Percentiles rank a stretch among this genome's conserved stretches.
Evolutionary conservation across 768 basidiomycete species (phyloP).

Genomic region (Rhodotorula paludigena): DNA sequence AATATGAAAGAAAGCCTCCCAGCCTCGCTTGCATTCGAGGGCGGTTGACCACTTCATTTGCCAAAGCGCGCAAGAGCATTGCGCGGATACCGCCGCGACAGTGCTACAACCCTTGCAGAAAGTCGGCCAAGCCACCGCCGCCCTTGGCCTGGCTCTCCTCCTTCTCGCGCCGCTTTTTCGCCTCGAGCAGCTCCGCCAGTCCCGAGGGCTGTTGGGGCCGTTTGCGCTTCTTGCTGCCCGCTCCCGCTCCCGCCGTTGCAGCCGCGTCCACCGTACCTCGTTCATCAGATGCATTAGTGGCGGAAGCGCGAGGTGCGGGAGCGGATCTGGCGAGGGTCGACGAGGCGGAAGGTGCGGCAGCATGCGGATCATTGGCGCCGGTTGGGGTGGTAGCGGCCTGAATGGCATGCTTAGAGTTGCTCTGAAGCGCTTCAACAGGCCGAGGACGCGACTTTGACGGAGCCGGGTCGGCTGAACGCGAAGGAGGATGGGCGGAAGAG

Average conservation of each 20-base stretch:
- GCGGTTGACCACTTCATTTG: no score
- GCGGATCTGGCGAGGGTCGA: neutral
- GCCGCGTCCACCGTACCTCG: no score
- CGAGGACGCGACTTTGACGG: no score
- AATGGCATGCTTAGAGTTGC: neutral
- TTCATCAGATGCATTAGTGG: no score
- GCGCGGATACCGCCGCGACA: no score
- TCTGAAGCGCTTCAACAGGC: no score
- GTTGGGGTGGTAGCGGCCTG: neutral
- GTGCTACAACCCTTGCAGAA: conserved; percentile 29
- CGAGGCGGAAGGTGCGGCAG: neutral
- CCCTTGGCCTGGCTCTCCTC: neutral
- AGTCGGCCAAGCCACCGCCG: conserved; percentile 13
- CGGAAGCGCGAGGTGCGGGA: no score
- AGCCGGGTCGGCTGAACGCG: no score
- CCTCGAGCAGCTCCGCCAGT: conserved; percentile 27
- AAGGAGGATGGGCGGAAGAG: no score
- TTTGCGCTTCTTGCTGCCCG: conserved; percentile 22
- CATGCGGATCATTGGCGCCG: neutral
- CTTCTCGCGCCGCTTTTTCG: conserved; percentile 22
- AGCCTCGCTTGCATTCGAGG: no score
- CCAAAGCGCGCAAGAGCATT: no score
- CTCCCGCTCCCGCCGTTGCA: neutral
- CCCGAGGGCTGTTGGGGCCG: conserved; percentile 21
- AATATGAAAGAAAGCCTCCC: no score